These are phyloP conservation scores for Naegleria gruberi DNA, from an alignment of 208 protist species.

Conservation along the genomic window DNA sequence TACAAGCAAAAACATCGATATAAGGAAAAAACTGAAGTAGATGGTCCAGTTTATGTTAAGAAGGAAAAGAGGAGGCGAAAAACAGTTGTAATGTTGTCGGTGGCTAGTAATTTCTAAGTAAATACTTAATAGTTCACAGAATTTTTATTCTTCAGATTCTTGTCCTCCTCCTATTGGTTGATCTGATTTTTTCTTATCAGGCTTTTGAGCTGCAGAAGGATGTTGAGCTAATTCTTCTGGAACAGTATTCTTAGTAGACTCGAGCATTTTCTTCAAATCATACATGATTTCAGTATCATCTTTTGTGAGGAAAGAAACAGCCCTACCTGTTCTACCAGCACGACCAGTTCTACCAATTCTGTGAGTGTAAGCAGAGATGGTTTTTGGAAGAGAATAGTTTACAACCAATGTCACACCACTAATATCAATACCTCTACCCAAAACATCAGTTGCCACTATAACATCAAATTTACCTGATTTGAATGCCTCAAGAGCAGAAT, in stretches of 20 bases:
- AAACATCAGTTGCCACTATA: conserved; percentile 72
- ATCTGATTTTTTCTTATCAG: neutral
- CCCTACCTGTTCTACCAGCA: conserved; percentile 51
- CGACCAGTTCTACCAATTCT: conserved; percentile 63
- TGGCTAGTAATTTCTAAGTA: too few relatives aligned
- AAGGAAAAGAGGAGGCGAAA: too few relatives aligned
- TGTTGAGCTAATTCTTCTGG: conserved; percentile 31
- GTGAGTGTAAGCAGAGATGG: conserved; percentile 45
- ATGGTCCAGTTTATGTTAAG: too few relatives aligned
- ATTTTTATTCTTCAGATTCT: neutral
- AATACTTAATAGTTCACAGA: too few relatives aligned
- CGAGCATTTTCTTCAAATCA: conserved; percentile 53
- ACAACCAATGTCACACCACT: conserved; percentile 66
- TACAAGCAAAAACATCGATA: too few relatives aligned
- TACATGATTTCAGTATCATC: conserved; percentile 56
- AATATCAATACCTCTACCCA: conserved; percentile 68
- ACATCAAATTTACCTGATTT: conserved; percentile 52
- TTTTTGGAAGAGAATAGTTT: conserved; percentile 70
- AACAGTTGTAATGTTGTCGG: too few relatives aligned
- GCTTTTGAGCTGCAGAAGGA: neutral
- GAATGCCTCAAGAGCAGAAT: conserved; percentile 56
- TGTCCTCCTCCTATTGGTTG: neutral
- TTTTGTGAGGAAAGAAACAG: conserved; percentile 52
- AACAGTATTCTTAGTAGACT: conserved; percentile 1
- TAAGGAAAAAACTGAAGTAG: too few relatives aligned